Evolutionary conservation across 768 basidiomycete genomes (phyloP).

Genomic region (Arthromyces matolae): DNA sequence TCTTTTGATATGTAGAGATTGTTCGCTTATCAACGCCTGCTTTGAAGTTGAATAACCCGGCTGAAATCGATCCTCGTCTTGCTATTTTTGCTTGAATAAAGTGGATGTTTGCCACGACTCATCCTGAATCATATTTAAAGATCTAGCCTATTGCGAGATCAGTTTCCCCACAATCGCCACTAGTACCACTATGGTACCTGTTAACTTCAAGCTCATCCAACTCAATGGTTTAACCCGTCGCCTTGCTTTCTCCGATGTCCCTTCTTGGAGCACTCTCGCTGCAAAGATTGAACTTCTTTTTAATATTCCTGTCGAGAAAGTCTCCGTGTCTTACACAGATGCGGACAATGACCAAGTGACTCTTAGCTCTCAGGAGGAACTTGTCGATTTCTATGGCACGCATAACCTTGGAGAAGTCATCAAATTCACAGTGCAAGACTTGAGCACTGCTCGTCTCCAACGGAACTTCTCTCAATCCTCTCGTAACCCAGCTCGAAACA

Average conservation of each 20-base stretch:
- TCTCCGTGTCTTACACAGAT: constrained; percentile 73
- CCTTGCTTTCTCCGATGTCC: background rate
- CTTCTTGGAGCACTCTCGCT: constrained; percentile 12
- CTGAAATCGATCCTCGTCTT: constrained; percentile 59
- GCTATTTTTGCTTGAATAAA: constrained; percentile 59
- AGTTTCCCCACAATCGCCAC: too few species aligned
- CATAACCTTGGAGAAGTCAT: constrained; percentile 31
- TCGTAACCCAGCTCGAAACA: constrained; percentile 45
- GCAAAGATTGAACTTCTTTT: constrained; percentile 49
- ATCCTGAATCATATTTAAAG: too few species aligned
- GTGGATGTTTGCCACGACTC: too few species aligned
- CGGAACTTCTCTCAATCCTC: constrained; percentile 29
- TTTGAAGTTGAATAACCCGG: constrained; percentile 67
- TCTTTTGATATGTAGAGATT: background rate
- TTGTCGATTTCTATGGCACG: constrained; percentile 63
- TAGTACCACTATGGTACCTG: constrained; percentile 37
- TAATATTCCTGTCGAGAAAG: constrained; percentile 49
- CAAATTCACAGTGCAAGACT: constrained; percentile 64
- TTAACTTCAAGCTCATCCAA: constrained; percentile 65
- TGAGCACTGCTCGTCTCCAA: constrained; percentile 36
- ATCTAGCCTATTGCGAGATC: too few species aligned
- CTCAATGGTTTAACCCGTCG: constrained; percentile 32
- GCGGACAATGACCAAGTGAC: constrained; percentile 74
- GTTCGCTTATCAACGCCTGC: constrained; percentile 11
- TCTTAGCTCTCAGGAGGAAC: constrained; percentile 70